Evolutionary conservation across 768 basidiomycete species (phyloP).

Genomic region (Leccinum disarticulatum): DNA sequence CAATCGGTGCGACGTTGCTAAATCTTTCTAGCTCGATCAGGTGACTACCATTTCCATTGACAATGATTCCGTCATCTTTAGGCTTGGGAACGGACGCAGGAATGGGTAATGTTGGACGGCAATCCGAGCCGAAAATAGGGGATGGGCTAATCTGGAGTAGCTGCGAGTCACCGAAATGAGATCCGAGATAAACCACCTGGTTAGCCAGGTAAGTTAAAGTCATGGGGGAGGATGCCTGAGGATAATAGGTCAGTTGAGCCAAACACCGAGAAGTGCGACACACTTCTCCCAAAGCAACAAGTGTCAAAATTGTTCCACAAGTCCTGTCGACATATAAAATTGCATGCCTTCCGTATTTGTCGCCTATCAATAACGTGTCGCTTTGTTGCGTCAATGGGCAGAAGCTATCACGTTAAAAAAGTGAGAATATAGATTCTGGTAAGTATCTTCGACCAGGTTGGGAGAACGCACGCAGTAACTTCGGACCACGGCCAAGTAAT

Average conservation of each 20-base stretch:
- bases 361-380: constrained; percentile 60
- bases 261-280: constrained; percentile 7
- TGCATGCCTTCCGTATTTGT: constrained; percentile 67
- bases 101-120: constrained; percentile 49
- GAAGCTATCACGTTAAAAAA: constrained; percentile 39
- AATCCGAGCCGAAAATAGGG: constrained; percentile 41
- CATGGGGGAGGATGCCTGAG: constrained; percentile 68
- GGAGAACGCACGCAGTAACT: constrained; percentile 59
- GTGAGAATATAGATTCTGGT: neutral
- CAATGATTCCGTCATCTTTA: constrained; percentile 43
- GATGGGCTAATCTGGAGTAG: constrained; percentile 56
- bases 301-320: constrained; percentile 39
- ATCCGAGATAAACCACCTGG: constrained; percentile 75
- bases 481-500: constrained; percentile 79
- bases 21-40: constrained; percentile 62
- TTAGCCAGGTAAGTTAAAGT: constrained; percentile 70
- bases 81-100: constrained; percentile 44
- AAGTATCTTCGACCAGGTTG: neutral
- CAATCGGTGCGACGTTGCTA: constrained; percentile 76
- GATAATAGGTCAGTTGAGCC: constrained; percentile 7
- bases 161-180: constrained; percentile 80
- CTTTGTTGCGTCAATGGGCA: constrained; percentile 48
- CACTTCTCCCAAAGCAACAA: constrained; percentile 75
- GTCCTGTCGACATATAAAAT: constrained; percentile 56
- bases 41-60: constrained; percentile 54